Base-by-base conservation (phyloP, 2,329 filamentous ascomycete species). In the Botrytis medusae region DNA sequence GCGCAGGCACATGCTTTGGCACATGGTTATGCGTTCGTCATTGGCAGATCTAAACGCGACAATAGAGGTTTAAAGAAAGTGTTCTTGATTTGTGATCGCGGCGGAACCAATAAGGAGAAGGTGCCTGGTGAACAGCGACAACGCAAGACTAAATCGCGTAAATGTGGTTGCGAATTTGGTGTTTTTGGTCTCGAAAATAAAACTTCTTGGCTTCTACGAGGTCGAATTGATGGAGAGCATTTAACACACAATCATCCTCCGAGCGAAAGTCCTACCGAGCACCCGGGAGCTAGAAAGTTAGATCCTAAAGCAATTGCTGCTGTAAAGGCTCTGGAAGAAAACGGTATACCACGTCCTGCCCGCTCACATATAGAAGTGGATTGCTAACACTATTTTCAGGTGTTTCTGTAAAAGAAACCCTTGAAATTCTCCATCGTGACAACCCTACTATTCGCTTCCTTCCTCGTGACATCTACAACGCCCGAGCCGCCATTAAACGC, bases 111-210 rank as follows among this genome's bases (percentile, higher is more conserved):
- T 1, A 89, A 91, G 81, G 79, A 80, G 70, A 81, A 81, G 65
- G 76, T 81, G 0, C 79, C 79, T 0, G 80, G 79, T 32, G 80
- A 81, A 71, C 78, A 80, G 59, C 78, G 79, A 34, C 86, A 87
- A 75, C 86, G 89, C 72, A 91, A 91, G 81, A 91, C 89, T 1
- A 90, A 89, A 14, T 91, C 89, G n/a, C 85, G 89, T 63, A 91
- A 91, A 78, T 91, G 89, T 77, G 89, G 91, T 77, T 91, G 89
- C 75, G 88, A 88, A 44, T 91, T 91, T 80, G 89, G 89, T n/a
- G 91, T 91, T 80, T 91, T 91, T 76, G 89, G 89, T 72, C 89
- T 91, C 57, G 89, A 91, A 80, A 88, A 91, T 78, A 85, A 89
- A 74, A 90, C 88, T 0, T 88, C 91, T 77, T 91, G 89, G 89